These are phyloP conservation scores for Pezicula neosporulosa DNA, from an alignment of 2,329 filamentous ascomycete genomes.

Conservation along the genomic window DNA sequence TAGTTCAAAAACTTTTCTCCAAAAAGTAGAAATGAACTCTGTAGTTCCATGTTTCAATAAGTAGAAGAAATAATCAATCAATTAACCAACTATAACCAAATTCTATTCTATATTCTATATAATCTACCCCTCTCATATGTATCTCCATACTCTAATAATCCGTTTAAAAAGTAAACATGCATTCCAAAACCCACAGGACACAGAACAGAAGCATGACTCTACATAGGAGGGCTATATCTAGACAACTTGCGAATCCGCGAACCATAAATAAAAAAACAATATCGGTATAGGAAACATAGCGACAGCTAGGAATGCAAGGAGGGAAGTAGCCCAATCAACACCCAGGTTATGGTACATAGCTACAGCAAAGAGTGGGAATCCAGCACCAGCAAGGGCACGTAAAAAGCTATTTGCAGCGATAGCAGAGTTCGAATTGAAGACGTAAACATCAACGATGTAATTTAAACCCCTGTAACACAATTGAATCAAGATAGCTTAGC, in stretches of 20 bases:
- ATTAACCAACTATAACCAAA: no score
- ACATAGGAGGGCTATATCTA: constrained; percentile 5
- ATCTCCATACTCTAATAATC: no score
- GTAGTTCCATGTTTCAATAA: no score
- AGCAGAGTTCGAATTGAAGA: constrained; percentile 22
- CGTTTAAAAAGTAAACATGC: no score
- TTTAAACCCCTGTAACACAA: constrained; percentile 27
- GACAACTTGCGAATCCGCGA: constrained; percentile 39
- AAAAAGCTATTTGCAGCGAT: constrained; percentile 16
- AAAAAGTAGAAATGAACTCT: no score
- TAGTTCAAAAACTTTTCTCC: no score
- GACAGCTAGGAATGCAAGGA: constrained; percentile 68
- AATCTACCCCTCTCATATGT: no score
- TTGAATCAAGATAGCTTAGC: not conserved
- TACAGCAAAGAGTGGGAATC: constrained; percentile 2
- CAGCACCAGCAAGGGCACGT: constrained; percentile 26
- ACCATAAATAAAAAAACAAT: constrained; percentile 68
- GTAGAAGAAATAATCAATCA: no score
- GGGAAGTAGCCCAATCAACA: constrained; percentile 71
- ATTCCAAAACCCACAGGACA: no score
- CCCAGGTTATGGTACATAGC: constrained; percentile 56
- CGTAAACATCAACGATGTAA: constrained; percentile 42
- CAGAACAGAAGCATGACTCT: not conserved
- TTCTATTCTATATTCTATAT: no score
- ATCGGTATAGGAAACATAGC: constrained; percentile 72